Evolutionary conservation across 2,329 filamentous ascomycete species (phyloP).

Genomic region (Fusarium subtropicale): DNA sequence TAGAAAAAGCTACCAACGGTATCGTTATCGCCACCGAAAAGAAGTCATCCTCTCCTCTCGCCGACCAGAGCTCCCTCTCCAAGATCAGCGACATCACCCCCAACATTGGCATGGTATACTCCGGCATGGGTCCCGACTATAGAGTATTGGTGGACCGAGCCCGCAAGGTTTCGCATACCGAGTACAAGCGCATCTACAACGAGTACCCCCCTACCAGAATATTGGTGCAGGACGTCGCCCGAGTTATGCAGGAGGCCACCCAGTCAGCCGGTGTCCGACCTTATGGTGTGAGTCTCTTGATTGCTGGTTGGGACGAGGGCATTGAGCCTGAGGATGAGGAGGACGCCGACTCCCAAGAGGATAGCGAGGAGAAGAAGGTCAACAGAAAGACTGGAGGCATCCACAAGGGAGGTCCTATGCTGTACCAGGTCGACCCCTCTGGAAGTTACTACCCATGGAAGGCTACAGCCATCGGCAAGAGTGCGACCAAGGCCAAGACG

Average conservation of each 20-base stretch:
- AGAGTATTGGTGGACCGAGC: conserved; percentile 97
- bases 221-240: conserved; percentile 97
- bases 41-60: conserved; percentile 97
- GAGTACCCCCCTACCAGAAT: conserved; percentile 99
- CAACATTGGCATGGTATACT: conserved; percentile 99
- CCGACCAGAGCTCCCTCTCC: conserved; percentile 92
- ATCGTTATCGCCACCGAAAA: conserved; percentile 99
- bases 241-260: conserved; percentile 98
- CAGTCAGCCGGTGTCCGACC: conserved; percentile 97
- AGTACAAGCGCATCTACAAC: conserved; percentile 99
- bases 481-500: conserved; percentile 97
- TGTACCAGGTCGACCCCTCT: conserved; percentile 99
- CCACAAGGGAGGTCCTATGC: conserved; percentile 92
- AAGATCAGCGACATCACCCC: conserved; percentile 99
- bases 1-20: conserved; percentile 85
- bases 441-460: conserved; percentile 99
- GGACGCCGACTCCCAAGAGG: conserved; percentile 55
- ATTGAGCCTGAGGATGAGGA: conserved; percentile 85
- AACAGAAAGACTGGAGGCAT: conserved; percentile 94
- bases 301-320: conserved; percentile 98
- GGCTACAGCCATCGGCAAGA: conserved; percentile 98
- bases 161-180: conserved; percentile 96
- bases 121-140: conserved; percentile 99
- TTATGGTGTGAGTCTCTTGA: conserved; percentile 94
- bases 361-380: conserved; percentile 77